phyloP scores from a whole-genome alignment of 768 basidiomycete species.

The Calocybe indica region DNA sequence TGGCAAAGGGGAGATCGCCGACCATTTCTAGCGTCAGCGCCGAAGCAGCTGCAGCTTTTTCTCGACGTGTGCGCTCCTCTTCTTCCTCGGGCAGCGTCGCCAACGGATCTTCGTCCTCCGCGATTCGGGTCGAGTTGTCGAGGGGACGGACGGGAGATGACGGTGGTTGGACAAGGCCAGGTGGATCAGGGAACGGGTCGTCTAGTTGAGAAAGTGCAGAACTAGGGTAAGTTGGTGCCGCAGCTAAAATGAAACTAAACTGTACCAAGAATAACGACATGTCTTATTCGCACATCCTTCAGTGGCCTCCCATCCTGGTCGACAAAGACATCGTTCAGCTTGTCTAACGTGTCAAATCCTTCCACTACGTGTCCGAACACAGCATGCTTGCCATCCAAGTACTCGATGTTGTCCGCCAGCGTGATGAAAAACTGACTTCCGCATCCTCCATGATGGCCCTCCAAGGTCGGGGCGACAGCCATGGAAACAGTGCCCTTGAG shows the following conservation, averaged over 20 bases:
- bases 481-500: constrained; percentile 90
- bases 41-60: constrained; percentile 85
- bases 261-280: constrained; percentile 90
- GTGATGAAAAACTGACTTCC: constrained; percentile 98
- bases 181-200: constrained; percentile 92
- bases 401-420: constrained; percentile 84
- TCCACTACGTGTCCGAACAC: constrained; percentile 97
- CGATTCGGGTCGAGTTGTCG: constrained; percentile 84
- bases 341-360: constrained; percentile 86
- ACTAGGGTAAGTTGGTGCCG: not conserved
- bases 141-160: constrained; percentile 75
- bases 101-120: constrained; percentile 90
- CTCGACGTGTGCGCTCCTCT: constrained; percentile 72
- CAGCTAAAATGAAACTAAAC: not conserved
- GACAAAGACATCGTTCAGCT: constrained; percentile 85
- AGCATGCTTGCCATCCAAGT: constrained; percentile 88
- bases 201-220: constrained; percentile 40
- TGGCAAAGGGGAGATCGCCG: constrained; percentile 96
- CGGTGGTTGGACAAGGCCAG: constrained; percentile 65
- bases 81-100: constrained; percentile 82
- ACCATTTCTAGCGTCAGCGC: constrained; percentile 99
- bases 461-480: constrained; percentile 86
- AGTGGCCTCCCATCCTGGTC: constrained; percentile 88
- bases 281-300: constrained; percentile 91
- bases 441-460: constrained; percentile 61